These are phyloP conservation scores for Cercospora sp. DNA, from an alignment of 2,329 filamentous ascomycete genomes.

Conservation along the genomic window DNA sequence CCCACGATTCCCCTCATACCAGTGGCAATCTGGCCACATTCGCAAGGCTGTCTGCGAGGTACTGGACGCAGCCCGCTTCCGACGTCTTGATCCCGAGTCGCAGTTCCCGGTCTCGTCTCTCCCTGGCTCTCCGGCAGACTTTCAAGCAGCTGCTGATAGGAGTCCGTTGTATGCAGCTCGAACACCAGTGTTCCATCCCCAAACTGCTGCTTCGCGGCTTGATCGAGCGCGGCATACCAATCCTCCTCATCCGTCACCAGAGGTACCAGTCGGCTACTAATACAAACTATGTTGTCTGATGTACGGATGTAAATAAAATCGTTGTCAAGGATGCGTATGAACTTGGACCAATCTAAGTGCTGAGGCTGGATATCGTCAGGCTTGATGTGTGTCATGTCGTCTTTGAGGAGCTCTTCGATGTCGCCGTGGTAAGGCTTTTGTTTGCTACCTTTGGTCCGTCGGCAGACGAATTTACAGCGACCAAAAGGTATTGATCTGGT, in stretches of 20 bases:
- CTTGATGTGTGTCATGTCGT: conserved; percentile 7
- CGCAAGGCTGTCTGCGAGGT: conserved; percentile 13
- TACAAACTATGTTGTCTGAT: conserved; percentile 20
- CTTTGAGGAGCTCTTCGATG: conserved; percentile 16
- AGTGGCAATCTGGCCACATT: conserved; percentile 20
- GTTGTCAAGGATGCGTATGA: conserved; percentile 15
- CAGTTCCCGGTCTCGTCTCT: background rate
- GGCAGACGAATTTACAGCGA: conserved; percentile 18
- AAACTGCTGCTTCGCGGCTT: conserved; percentile 3
- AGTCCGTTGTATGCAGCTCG: conserved; percentile 13
- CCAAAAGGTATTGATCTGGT: conserved; percentile 16
- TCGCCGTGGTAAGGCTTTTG: conserved; percentile 4
- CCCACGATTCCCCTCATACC: conserved; percentile 20
- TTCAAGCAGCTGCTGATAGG: conserved; percentile 13
- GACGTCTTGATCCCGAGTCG: background rate
- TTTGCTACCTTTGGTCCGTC: conserved; percentile 7
- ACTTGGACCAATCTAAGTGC: conserved; percentile 21
- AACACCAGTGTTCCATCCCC: conserved; percentile 15
- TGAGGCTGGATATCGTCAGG: conserved; percentile 16
- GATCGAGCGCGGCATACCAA: conserved; percentile 11
- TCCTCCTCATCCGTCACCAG: conserved; percentile 19
- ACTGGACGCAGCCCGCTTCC: background rate
- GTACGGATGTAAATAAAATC: conserved; percentile 13
- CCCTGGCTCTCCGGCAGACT: background rate
- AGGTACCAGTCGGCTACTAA: conserved; percentile 7